These are phyloP conservation scores for Penicillium sp. DNA, from an alignment of 2,329 filamentous ascomycete genomes.

Conservation along the genomic window DNA sequence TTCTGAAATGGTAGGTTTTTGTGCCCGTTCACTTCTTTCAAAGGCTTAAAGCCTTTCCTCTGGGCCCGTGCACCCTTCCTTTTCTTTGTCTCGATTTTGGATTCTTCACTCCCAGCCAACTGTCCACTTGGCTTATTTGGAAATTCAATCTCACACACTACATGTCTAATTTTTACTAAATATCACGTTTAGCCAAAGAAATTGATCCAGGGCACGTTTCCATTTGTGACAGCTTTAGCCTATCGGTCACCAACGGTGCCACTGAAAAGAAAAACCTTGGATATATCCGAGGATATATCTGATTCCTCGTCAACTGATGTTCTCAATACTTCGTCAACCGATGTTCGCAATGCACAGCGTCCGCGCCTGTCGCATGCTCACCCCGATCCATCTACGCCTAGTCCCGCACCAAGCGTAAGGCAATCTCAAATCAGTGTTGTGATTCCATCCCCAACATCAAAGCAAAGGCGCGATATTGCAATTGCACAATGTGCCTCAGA, in stretches of 20 bases:
- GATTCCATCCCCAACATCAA: background rate
- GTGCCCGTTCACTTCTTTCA: background rate
- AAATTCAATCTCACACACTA: background rate
- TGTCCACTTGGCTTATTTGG: background rate
- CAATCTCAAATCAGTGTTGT: conserved; percentile 1
- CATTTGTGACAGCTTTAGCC: conserved; percentile 12
- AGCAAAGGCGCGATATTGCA: background rate
- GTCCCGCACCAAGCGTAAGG: background rate
- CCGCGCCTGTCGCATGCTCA: background rate
- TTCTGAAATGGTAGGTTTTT: background rate
- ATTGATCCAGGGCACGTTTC: background rate
- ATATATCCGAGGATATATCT: background rate
- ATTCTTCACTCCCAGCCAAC: background rate
- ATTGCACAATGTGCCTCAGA: background rate
- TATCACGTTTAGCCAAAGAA: background rate
- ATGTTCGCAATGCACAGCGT: background rate
- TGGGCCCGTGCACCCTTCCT: background rate
- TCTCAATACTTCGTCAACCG: background rate
- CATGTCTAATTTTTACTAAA: background rate
- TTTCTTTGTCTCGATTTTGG: background rate
- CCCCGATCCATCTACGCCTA: background rate
- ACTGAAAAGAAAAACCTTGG: background rate
- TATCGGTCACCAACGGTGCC: conserved; percentile 17
- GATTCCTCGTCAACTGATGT: background rate
- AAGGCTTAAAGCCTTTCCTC: background rate